phyloP scores from a whole-genome alignment of 106 monocot genomes.

The Dendrobium chrysotoxum region DNA sequence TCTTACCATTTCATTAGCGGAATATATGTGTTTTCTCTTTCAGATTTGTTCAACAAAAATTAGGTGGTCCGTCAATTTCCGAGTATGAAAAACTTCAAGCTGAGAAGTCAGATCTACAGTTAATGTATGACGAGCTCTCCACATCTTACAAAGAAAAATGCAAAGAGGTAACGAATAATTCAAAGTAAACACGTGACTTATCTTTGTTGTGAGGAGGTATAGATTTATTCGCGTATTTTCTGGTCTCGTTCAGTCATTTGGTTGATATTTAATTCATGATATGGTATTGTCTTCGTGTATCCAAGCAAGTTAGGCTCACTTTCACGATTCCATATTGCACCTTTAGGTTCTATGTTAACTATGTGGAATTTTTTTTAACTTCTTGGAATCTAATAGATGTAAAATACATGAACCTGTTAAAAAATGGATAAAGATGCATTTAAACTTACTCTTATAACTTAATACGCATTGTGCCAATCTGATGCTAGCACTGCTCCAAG shows the following conservation, averaged over 20 bases:
- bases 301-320: not conserved
- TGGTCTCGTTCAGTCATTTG: not conserved
- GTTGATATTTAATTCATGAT: not conserved
- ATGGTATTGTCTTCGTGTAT: not conserved
- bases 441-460: not conserved
- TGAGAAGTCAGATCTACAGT: conserved; percentile 80
- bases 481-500: not conserved
- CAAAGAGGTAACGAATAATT: conserved; percentile 38
- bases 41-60: conserved; percentile 80
- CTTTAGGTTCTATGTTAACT: not conserved
- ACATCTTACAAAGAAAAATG: conserved; percentile 54
- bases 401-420: not conserved
- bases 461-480: not conserved
- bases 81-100: conserved; percentile 89
- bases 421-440: not conserved
- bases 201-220: not conserved
- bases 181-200: not conserved
- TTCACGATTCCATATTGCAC: not conserved
- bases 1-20: not conserved
- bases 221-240: not conserved
- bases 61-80: conserved; percentile 76
- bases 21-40: not conserved
- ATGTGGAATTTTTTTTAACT: no score
- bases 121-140: conserved; percentile 76
- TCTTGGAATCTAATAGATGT: not conserved